Conservation (phyloP, 768 basidiomycete genomes). For the Tulasnella sp. region DNA sequence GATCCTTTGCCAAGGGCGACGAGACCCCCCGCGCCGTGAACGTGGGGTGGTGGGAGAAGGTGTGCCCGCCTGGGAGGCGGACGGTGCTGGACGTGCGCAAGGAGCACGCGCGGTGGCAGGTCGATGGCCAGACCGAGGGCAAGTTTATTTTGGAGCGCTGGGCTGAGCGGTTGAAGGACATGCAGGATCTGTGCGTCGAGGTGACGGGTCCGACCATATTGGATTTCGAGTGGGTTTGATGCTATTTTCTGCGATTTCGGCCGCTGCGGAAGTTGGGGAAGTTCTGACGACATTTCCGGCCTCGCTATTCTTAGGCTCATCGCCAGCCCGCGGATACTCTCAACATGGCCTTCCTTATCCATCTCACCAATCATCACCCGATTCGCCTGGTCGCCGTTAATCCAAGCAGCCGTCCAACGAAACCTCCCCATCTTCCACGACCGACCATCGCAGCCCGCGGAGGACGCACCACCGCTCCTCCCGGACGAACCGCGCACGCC, state of each 20-base stretch:
- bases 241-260: too few species aligned
- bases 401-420: conserved; percentile 52
- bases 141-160: conserved; percentile 51
- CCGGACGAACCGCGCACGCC: conserved; percentile 2
- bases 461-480: conserved; percentile 3
- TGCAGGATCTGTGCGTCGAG: conserved; percentile 57
- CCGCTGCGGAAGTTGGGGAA: not conserved
- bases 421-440: conserved; percentile 53
- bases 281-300: conserved; percentile 37
- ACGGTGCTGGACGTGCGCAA: conserved; percentile 43
- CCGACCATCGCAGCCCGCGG: not conserved
- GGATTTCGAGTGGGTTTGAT: conserved; percentile 55
- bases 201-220: conserved; percentile 51
- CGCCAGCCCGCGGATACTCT: conserved; percentile 47
- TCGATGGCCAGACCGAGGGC: conserved; percentile 43
- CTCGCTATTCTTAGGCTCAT: conserved; percentile 30
- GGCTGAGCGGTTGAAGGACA: conserved; percentile 51
- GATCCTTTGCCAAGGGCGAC: conserved; percentile 43
- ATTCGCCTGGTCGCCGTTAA: conserved; percentile 66
- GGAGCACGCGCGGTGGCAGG: conserved; percentile 44
- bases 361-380: conserved; percentile 51
- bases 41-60: conserved; percentile 50
- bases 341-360: conserved; percentile 53
- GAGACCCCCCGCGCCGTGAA: conserved; percentile 52
- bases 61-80: conserved; percentile 50